phyloP scores from a whole-genome alignment of 805 yeast genomes.

The Barnettozyma siamensis region DNA sequence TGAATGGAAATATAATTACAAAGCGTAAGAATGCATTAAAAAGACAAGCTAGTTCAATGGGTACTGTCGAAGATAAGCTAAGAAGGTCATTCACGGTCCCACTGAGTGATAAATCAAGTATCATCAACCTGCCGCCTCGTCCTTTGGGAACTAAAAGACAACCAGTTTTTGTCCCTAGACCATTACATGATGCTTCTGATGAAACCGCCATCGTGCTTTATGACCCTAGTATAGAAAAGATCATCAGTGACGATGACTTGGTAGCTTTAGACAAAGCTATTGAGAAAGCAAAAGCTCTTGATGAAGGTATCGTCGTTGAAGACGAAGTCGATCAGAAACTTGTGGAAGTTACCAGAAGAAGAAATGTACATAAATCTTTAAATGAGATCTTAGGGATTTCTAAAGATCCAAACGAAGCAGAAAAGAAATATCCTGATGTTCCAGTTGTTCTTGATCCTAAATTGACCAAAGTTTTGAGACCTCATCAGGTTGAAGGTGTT shows the following conservation, averaged over 20 bases:
- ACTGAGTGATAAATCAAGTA: constrained; percentile 32
- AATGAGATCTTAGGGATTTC: constrained; percentile 77
- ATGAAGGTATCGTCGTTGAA: constrained; percentile 22
- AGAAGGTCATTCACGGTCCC: constrained; percentile 58
- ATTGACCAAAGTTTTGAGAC: constrained; percentile 77
- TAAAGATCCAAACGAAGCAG: constrained; percentile 42
- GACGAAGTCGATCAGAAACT: constrained; percentile 11
- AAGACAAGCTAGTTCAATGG: constrained; percentile 38
- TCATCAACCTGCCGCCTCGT: constrained; percentile 49
- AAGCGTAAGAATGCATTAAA: constrained; percentile 56
- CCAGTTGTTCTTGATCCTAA: constrained; percentile 95
- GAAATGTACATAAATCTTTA: constrained; percentile 56
- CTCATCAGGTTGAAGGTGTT: constrained; percentile 96
- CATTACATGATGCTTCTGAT: constrained; percentile 90
- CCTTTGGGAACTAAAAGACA: constrained; percentile 79
- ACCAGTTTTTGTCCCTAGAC: constrained; percentile 71
- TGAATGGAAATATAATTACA: constrained; percentile 25
- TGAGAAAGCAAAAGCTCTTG: constrained; percentile 23
- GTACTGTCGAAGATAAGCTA: constrained; percentile 35
- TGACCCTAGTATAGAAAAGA: constrained; percentile 83
- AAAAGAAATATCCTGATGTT: constrained; percentile 65
- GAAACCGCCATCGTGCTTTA: constrained; percentile 92
- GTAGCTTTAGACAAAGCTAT: constrained; percentile 29
- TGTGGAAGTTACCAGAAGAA: constrained; percentile 28
- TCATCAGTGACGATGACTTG: constrained; percentile 23